phyloP scores from a whole-genome alignment of 352 stramenopile species.

The Pythium biforme region DNA sequence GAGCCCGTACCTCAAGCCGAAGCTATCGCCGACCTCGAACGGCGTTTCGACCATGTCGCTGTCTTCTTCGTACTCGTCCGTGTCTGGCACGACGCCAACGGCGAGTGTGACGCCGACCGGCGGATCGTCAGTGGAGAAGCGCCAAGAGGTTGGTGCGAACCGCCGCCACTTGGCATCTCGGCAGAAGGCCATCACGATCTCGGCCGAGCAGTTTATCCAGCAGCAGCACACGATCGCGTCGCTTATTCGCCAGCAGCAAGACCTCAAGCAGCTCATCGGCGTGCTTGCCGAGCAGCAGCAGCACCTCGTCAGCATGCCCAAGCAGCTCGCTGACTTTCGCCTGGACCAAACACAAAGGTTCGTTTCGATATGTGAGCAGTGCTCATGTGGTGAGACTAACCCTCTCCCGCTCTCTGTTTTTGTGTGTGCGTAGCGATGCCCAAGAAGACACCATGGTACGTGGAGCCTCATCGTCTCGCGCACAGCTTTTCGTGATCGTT shows the following conservation, averaged over 20 bases:
- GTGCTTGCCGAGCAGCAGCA: constrained; percentile 79
- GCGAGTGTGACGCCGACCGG: constrained; percentile 1
- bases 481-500: not conserved
- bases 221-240: constrained; percentile 83
- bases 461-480: too few species aligned
- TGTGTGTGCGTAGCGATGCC: constrained; percentile 22
- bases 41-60: constrained; percentile 4
- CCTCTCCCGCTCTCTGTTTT: not conserved
- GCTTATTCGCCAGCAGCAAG: constrained; percentile 77
- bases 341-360: constrained; percentile 52
- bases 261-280: constrained; percentile 80
- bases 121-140: constrained; percentile 9
- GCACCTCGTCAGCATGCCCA: constrained; percentile 66
- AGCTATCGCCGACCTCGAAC: not conserved
- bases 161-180: constrained; percentile 27
- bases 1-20: constrained; percentile 9
- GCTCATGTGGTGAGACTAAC: not conserved
- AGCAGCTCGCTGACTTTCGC: constrained; percentile 64
- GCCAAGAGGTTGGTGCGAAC: constrained; percentile 20
- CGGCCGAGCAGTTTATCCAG: constrained; percentile 66
- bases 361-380: not conserved
- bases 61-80: constrained; percentile 22
- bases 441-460: constrained; percentile 61
- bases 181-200: constrained; percentile 70
- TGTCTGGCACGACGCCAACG: constrained; percentile 4